Evolutionary conservation across 1,139 yeast species (phyloP).

Genomic region (Eremothecium cymbalariae): DNA sequence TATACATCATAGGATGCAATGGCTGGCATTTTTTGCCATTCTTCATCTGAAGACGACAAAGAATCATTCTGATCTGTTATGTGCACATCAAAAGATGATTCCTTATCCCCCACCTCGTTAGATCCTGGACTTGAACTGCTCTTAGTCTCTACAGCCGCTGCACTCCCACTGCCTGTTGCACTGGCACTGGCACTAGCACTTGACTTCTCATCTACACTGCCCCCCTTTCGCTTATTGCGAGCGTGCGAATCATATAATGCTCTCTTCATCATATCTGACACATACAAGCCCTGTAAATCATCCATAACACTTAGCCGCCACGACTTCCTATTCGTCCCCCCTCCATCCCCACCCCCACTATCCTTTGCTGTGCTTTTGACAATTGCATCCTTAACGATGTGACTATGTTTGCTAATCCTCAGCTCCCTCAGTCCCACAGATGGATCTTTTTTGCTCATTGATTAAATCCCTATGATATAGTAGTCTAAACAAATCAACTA

Average conservation of each 20-base stretch:
- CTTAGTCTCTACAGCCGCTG: too few relatives aligned
- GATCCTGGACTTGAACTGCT: too few relatives aligned
- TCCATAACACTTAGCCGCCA: not conserved
- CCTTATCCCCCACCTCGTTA: too few relatives aligned
- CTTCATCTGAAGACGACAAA: slow-evolving; percentile 8
- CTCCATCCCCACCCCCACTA: not conserved
- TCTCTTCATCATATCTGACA: slow-evolving; percentile 2
- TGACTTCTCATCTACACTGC: not conserved
- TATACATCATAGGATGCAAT: slow-evolving; percentile 51
- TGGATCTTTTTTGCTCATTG: not conserved
- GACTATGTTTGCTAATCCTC: slow-evolving; percentile 2
- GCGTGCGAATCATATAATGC: not conserved
- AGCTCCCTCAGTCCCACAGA: slow-evolving; percentile 2
- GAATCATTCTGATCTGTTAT: not conserved
- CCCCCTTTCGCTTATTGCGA: not conserved
- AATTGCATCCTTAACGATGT: not conserved
- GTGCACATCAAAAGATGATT: too few relatives aligned
- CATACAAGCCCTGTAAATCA: not conserved
- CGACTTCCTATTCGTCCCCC: not conserved
- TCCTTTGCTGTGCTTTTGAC: not conserved
- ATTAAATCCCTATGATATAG: too few relatives aligned
- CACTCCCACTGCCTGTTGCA: too few relatives aligned
- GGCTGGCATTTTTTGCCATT: slow-evolving; percentile 56
- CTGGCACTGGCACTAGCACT: not conserved
- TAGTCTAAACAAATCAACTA: too few relatives aligned